Percentiles rank a stretch among this genome's conserved stretches.
Conservation (phyloP, 164 flowering plant genomes). For the Tetracentron sinense region DNA sequence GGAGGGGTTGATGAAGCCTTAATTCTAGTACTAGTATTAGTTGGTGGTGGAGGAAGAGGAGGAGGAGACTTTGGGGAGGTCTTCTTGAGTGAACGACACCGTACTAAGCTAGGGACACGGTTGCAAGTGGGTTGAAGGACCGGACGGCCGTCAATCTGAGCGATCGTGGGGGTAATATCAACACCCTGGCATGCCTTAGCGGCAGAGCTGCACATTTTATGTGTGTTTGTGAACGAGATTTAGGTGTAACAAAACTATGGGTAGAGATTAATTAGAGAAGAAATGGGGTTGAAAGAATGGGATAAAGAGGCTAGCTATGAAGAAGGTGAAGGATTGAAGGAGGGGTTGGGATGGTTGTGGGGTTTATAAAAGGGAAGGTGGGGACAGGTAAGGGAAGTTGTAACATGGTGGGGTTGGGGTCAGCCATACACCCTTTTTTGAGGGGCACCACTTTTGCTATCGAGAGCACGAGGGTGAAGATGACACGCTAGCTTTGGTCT, state of each 20-base stretch:
- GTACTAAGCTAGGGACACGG: slow-evolving; percentile 37
- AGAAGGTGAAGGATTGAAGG: slow-evolving; percentile 7
- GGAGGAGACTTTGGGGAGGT: slow-evolving; percentile 21
- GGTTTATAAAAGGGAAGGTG: slow-evolving; percentile 26
- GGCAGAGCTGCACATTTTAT: slow-evolving; percentile 49
- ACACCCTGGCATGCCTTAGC: slow-evolving; percentile 24
- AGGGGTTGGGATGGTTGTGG: slow-evolving; percentile 8
- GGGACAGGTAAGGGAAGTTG: slow-evolving; percentile 34
- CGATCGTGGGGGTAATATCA: slow-evolving; percentile 11
- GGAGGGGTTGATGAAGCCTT: slow-evolving; percentile 31
- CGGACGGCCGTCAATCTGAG: slow-evolving; percentile 49
- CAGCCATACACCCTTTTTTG: slow-evolving; percentile 36
- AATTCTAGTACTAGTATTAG: slow-evolving; percentile 6
- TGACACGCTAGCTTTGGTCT: slow-evolving; percentile 12
- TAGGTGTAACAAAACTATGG: not conserved
- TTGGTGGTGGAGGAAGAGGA: slow-evolving; percentile 19
- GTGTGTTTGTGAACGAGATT: not conserved
- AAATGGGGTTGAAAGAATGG: not conserved
- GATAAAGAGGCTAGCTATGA: not conserved
- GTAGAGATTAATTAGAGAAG: not conserved
- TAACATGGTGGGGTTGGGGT: slow-evolving; percentile 46
- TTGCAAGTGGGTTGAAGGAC: slow-evolving; percentile 70
- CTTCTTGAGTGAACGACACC: slow-evolving; percentile 39
- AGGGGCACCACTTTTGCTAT: slow-evolving; percentile 26
- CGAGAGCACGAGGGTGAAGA: slow-evolving; percentile 26